Conservation (phyloP, 2,329 filamentous ascomycete species). For the Septoria petroselini region DNA sequence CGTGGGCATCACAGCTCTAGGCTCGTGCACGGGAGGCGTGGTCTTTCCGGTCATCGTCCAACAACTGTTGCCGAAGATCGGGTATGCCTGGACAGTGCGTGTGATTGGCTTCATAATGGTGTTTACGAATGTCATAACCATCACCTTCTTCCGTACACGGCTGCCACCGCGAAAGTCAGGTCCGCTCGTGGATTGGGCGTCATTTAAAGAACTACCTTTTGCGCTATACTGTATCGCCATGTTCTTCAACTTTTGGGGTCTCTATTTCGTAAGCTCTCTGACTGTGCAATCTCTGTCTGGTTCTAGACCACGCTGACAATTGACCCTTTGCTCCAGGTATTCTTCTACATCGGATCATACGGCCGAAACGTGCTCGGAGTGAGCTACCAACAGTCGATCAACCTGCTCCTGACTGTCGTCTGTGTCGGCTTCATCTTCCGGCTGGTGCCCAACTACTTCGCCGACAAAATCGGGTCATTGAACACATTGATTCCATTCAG, state of each 20-base stretch:
- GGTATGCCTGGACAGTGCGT: slow-evolving; percentile 56
- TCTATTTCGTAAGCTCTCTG: slow-evolving; percentile 14
- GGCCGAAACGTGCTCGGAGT: slow-evolving; percentile 43
- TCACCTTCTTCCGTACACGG: slow-evolving; percentile 38
- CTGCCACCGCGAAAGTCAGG: slow-evolving; percentile 44
- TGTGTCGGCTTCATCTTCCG: slow-evolving; percentile 57
- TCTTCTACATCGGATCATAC: slow-evolving; percentile 47
- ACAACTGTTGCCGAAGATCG: slow-evolving; percentile 48
- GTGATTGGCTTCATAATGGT: slow-evolving; percentile 51
- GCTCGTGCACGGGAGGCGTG: slow-evolving; percentile 57
- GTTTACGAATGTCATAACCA: slow-evolving; percentile 32
- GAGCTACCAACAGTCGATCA: slow-evolving; percentile 51
- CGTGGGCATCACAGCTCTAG: slow-evolving; percentile 58
- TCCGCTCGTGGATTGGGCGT: slow-evolving; percentile 43
- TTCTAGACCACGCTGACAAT: neutral
- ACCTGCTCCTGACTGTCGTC: slow-evolving; percentile 57
- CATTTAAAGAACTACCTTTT: slow-evolving; percentile 44
- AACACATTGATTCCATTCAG: slow-evolving; percentile 56
- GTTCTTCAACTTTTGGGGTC: slow-evolving; percentile 46
- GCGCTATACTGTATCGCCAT: slow-evolving; percentile 45
- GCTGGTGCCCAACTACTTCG: slow-evolving; percentile 52
- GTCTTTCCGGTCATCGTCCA: slow-evolving; percentile 53
- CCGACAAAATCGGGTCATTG: slow-evolving; percentile 55
- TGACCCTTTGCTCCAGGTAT: slow-evolving; percentile 33
- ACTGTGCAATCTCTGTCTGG: too few relatives aligned